Evolutionary conservation across 2,329 filamentous ascomycete species (phyloP).

Genomic region (Neofusicoccum laricinum): DNA sequence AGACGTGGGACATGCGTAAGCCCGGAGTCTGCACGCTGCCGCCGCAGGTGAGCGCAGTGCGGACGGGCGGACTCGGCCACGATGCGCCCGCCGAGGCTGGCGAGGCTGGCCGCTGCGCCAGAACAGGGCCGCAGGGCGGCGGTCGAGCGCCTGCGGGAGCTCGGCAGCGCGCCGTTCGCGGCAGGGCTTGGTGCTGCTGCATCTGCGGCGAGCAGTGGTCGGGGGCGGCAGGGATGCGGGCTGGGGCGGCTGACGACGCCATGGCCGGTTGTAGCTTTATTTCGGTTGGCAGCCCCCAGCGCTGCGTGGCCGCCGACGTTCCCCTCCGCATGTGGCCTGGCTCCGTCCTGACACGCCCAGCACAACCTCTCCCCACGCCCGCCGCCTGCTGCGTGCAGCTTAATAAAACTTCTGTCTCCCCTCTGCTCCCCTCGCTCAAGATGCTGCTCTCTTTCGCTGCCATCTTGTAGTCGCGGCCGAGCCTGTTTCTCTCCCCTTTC

Average conservation of each 20-base stretch:
- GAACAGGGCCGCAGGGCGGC: too few relatives aligned
- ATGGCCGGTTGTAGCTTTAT: neutral
- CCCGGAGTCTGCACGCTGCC: neutral
- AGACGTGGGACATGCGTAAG: conserved; percentile 4
- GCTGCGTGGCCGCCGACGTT: neutral
- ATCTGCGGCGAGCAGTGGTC: too few relatives aligned
- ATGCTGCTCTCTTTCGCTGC: neutral
- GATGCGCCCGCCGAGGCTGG: neutral
- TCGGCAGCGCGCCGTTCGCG: neutral
- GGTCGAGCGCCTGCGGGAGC: neutral
- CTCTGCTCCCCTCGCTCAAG: neutral
- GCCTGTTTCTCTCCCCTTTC: neutral
- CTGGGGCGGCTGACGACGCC: conserved; percentile 4
- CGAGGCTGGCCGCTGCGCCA: too few relatives aligned
- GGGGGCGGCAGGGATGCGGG: neutral
- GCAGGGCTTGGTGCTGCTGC: neutral
- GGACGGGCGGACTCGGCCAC: neutral
- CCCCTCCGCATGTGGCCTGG: neutral
- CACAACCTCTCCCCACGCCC: neutral
- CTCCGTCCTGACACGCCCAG: neutral
- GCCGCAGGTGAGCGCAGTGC: neutral
- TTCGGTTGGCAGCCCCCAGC: neutral
- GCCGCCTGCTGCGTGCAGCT: neutral
- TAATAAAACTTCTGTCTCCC: neutral
- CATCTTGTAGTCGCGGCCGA: neutral